Evolutionary conservation across 2,329 filamentous ascomycete genomes (phyloP), one percentile per base, ranked within the genome.

Genomic region (Ophiocordyceps unilateralis): DNA sequence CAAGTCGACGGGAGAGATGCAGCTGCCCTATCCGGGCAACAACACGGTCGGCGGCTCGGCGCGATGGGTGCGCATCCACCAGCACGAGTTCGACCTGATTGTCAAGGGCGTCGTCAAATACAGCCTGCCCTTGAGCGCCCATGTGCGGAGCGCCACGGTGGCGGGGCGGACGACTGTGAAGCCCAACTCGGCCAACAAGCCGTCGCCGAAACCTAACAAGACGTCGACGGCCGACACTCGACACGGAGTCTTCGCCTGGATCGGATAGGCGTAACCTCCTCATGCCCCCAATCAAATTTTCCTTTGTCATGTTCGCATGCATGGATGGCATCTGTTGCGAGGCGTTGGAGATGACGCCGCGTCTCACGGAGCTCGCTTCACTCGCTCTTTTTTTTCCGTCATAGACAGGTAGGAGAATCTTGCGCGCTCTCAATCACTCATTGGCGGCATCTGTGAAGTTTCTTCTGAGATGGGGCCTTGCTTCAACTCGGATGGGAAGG

Each of bases 11-110:
- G 89, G 87, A 24, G 83, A 91, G 54, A 76, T 98, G 50, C 82
- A 89, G 34, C 72, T 98, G 4, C 65, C 70, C 22, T 78, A 81
- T 44, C 91, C 91, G 0, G 88, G 89, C 4, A 98, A 96, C 59
- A 79, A 79, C 52, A 96, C 91, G 0, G 79, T 86, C 38, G 83
- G 83, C 36, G 91, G 89, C 9, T 81, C 80, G 2, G 78, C 83
- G 55, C 77, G 88, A 12, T 98, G 91, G 91, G 86, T 93, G 57
- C 75, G 78, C 46, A 88, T 96, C 40, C 69, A 95, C 41, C 77
- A 93, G 49, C 83, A 95, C 58, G 84, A 89, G 39, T 98, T 96
- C 52, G 86, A 95, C 51, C 71, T 98, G 41, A 89, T 96, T 47
- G 75, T 98, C 37, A 81, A 91, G 52, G 91, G 91, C 20, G 83